Evolutionary conservation across 78 protist genomes (phyloP).

Genomic region (Dictyostelium brefeldianum): DNA sequence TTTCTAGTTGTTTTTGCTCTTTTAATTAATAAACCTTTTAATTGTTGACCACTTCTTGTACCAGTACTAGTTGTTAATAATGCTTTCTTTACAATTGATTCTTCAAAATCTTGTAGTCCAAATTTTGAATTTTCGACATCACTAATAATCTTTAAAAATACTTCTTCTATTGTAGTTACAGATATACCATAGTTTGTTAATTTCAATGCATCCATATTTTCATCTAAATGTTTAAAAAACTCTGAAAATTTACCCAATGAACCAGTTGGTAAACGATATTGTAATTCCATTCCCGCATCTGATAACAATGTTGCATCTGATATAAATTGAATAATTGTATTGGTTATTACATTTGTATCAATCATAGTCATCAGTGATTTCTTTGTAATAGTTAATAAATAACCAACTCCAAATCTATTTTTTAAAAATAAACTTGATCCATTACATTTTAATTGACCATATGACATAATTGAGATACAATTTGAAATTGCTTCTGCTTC

Average conservation of each 20-base stretch:
- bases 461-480: constrained; percentile 90
- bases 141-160: constrained; percentile 31
- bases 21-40: constrained; percentile 57
- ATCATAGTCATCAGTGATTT: too few species aligned
- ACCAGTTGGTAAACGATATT: neutral
- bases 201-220: neutral
- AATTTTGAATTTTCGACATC: neutral
- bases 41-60: constrained; percentile 10
- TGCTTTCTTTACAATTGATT: constrained; percentile 22
- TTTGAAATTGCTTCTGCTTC: constrained; percentile 97
- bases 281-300: constrained; percentile 2
- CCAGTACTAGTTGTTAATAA: neutral
- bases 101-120: neutral
- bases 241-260: neutral
- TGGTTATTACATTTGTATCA: neutral
- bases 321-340: too few species aligned
- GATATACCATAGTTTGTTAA: constrained; percentile 59
- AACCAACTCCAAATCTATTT: constrained; percentile 91
- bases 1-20: constrained; percentile 3
- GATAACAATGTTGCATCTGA: neutral
- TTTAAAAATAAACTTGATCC: constrained; percentile 91
- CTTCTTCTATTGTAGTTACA: constrained; percentile 66
- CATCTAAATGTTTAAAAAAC: constrained; percentile 28
- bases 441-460: constrained; percentile 81
- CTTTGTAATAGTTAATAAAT: constrained; percentile 45